Evolutionary conservation across 2,329 filamentous ascomycete species (phyloP).

Genomic region (Onygenales sp.): DNA sequence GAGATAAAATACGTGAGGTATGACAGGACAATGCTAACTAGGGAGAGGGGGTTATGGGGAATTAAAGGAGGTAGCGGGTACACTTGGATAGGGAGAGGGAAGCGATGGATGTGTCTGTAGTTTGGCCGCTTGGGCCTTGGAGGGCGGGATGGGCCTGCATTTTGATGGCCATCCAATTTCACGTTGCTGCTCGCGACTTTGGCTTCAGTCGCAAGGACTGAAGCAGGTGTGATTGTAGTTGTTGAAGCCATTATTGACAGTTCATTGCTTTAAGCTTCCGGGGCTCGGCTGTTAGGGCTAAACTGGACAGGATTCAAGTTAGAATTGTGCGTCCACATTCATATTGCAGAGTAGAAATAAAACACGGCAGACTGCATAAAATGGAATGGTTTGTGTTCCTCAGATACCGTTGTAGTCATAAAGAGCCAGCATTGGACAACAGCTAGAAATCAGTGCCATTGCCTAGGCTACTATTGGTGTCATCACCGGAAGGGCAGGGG

Average conservation of each 20-base stretch:
- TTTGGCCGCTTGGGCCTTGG: slow-evolving; percentile 37
- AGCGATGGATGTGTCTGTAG: slow-evolving; percentile 68
- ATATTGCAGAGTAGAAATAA: neutral
- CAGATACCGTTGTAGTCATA: slow-evolving; percentile 98
- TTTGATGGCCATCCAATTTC: slow-evolving; percentile 6
- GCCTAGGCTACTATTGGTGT: slow-evolving; percentile 37
- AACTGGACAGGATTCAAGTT: neutral
- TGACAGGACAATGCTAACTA: slow-evolving; percentile 68
- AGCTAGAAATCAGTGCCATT: slow-evolving; percentile 44
- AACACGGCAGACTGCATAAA: neutral
- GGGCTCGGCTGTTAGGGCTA: neutral
- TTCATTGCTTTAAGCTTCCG: slow-evolving; percentile 11
- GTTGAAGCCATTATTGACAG: slow-evolving; percentile 20
- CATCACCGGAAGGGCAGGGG: slow-evolving; percentile 32
- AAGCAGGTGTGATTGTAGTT: slow-evolving; percentile 12
- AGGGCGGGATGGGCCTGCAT: slow-evolving; percentile 14
- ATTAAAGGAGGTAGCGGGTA: slow-evolving; percentile 82
- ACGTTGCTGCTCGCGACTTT: slow-evolving; percentile 10
- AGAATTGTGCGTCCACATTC: neutral
- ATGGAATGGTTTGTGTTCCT: slow-evolving; percentile 37
- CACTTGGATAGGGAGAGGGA: slow-evolving; percentile 69
- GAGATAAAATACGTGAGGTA: slow-evolving; percentile 65
- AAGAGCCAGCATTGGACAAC: slow-evolving; percentile 43
- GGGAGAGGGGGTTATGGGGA: slow-evolving; percentile 82
- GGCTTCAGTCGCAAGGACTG: slow-evolving; percentile 6